phyloP scores from a whole-genome alignment of 805 yeast species.

The Lipomyces spencermartinsiae region DNA sequence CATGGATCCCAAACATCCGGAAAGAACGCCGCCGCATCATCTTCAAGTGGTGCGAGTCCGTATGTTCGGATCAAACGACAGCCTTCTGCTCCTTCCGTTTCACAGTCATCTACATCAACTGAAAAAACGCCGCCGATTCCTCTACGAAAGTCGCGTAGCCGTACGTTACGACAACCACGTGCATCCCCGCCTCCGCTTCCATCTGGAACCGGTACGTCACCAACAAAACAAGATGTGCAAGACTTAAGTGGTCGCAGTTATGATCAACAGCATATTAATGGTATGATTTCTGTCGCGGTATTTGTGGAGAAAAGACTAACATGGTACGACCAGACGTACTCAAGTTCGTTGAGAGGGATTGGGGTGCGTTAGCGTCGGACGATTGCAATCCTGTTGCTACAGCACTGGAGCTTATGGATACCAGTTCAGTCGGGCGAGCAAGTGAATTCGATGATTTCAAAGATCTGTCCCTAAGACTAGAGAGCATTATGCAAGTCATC shows the following conservation, averaged over 20 bases:
- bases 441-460: slow-evolving; percentile 71
- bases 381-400: slow-evolving; percentile 82
- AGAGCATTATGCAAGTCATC: slow-evolving; percentile 64
- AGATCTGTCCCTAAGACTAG: slow-evolving; percentile 62
- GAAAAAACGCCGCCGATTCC: slow-evolving; percentile 24
- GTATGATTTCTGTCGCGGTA: not conserved
- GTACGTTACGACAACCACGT: slow-evolving; percentile 5
- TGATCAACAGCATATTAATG: not conserved
- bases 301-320: not conserved
- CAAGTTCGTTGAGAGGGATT: slow-evolving; percentile 50
- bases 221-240: slow-evolving; percentile 5
- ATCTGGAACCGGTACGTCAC: slow-evolving; percentile 2
- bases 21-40: not conserved
- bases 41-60: not conserved
- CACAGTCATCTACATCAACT: not conserved
- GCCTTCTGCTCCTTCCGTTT: not conserved
- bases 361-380: slow-evolving; percentile 58
- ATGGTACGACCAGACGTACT: slow-evolving; percentile 34
- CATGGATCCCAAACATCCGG: not conserved
- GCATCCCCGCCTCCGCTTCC: slow-evolving; percentile 13
- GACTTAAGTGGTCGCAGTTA: slow-evolving; percentile 5
- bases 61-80: slow-evolving; percentile 6
- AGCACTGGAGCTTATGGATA: slow-evolving; percentile 82
- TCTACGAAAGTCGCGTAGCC: slow-evolving; percentile 24
- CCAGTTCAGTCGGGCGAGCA: slow-evolving; percentile 89